A percentile compares a stretch with the other conserved stretches of the same genome.
phyloP scores from a whole-genome alignment of 2,329 filamentous ascomycete genomes.

The Fusarium chuoi region DNA sequence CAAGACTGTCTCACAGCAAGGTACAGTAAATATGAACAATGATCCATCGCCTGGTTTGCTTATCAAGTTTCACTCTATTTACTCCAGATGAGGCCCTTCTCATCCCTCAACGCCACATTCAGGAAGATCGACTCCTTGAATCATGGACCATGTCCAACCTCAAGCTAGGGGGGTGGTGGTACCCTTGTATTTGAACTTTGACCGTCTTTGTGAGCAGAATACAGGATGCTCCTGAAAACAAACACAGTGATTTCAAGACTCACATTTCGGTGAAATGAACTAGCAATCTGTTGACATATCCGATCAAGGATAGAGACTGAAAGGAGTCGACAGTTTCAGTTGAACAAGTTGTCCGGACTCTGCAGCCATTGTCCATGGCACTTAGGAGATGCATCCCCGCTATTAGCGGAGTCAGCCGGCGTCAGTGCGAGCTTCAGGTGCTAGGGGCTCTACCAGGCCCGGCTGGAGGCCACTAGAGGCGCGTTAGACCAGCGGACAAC shows the following conservation, averaged over 20 bases:
- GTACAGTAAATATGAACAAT: conserved; percentile 1
- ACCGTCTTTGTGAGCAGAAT: neutral
- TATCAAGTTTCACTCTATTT: conserved; percentile 18
- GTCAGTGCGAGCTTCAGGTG: conserved; percentile 39
- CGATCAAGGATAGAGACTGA: neutral
- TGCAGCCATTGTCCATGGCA: conserved; percentile 25
- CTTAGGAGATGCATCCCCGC: conserved; percentile 34
- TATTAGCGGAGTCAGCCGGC: conserved; percentile 41
- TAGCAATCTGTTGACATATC: neutral
- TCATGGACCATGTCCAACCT: conserved; percentile 33
- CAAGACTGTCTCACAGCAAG: neutral
- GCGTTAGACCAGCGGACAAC: conserved; percentile 35
- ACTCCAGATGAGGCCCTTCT: conserved; percentile 27
- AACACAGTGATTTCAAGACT: neutral
- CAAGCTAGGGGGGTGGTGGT: conserved; percentile 26
- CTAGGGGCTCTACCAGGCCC: conserved; percentile 30
- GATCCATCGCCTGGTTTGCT: neutral
- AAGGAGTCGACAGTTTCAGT: conserved; percentile 19
- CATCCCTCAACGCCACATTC: conserved; percentile 35
- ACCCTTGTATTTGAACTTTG: conserved; percentile 29
- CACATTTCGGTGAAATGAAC: neutral
- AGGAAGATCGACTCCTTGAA: conserved; percentile 38
- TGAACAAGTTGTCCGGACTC: conserved; percentile 27
- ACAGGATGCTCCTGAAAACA: neutral
- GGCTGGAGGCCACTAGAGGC: conserved; percentile 36